Conservation (phyloP, 305 asterid genomes). For the Fraxinus albicans region DNA sequence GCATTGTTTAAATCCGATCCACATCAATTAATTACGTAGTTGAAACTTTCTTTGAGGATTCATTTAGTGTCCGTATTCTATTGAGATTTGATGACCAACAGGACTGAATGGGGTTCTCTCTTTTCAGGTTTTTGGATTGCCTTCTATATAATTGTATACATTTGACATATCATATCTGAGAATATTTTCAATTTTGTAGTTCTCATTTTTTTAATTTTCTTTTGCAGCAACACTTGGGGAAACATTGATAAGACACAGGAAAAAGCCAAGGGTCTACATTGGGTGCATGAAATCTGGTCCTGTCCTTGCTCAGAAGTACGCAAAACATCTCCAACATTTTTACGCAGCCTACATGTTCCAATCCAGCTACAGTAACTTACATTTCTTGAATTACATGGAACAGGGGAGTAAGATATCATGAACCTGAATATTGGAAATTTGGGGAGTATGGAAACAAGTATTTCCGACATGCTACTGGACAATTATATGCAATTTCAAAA, state of each 20-base stretch:
- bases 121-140: neutral
- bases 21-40: neutral
- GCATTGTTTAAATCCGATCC: neutral
- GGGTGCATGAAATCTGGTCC: conserved; percentile 99
- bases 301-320: conserved; percentile 84
- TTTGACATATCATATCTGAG: neutral
- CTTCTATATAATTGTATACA: neutral
- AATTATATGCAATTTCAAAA: conserved; percentile 83
- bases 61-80: neutral
- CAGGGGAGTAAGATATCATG: conserved; percentile 96
- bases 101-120: neutral
- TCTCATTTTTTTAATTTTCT: conserved; percentile 5
- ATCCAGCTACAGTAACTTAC: conserved; percentile 2
- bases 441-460: conserved; percentile 93
- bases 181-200: neutral
- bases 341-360: neutral
- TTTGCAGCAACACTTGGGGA: conserved; percentile 77
- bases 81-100: neutral
- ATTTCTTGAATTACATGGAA: conserved; percentile 16
- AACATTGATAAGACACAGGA: conserved; percentile 66
- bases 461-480: conserved; percentile 95
- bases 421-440: conserved; percentile 94
- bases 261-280: conserved; percentile 66
- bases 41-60: neutral
- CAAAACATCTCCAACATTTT: neutral